A percentile compares a stretch with the other conserved stretches of the same genome.
Conservation (phyloP, 1,284 basidiomycete species). For the Pseudozyma flocculosa region DNA sequence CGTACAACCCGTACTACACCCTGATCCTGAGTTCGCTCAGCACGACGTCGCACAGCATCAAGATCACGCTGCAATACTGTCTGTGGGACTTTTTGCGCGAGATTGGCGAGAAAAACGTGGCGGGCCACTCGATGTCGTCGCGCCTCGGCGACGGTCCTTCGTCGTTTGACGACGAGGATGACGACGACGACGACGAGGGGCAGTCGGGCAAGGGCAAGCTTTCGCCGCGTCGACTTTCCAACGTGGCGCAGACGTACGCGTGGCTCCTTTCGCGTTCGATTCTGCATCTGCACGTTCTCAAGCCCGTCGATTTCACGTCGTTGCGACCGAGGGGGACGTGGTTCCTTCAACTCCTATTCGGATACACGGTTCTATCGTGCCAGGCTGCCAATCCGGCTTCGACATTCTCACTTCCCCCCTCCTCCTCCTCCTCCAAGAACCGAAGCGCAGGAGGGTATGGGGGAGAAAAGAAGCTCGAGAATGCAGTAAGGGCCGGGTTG, state of each 20-base stretch:
- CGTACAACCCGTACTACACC: slow-evolving; percentile 94
- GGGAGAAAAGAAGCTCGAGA: neutral
- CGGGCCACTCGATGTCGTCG: slow-evolving; percentile 73
- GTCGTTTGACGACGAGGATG: slow-evolving; percentile 53
- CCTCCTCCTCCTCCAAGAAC: slow-evolving; percentile 25
- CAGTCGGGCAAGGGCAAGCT: slow-evolving; percentile 1
- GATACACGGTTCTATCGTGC: slow-evolving; percentile 38
- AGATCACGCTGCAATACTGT: slow-evolving; percentile 90
- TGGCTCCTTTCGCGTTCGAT: slow-evolving; percentile 80
- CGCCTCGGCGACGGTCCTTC: slow-evolving; percentile 62
- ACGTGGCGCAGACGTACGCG: slow-evolving; percentile 74
- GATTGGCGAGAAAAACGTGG: slow-evolving; percentile 78
- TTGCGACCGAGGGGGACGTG: slow-evolving; percentile 16
- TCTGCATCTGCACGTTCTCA: slow-evolving; percentile 70
- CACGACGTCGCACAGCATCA: slow-evolving; percentile 66
- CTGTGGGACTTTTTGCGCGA: slow-evolving; percentile 96
- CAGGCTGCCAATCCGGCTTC: slow-evolving; percentile 10
- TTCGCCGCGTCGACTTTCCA: slow-evolving; percentile 63
- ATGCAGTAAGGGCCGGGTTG: slow-evolving; percentile 24
- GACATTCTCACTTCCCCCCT: too few species aligned
- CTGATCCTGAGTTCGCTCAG: slow-evolving; percentile 66
- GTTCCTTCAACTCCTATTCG: slow-evolving; percentile 44
- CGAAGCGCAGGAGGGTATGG: neutral
- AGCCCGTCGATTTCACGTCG: slow-evolving; percentile 46
- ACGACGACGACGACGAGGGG: slow-evolving; percentile 59